Evolutionary conservation across 2,329 filamentous ascomycete species (phyloP).

Genomic region (Phoma sp.): DNA sequence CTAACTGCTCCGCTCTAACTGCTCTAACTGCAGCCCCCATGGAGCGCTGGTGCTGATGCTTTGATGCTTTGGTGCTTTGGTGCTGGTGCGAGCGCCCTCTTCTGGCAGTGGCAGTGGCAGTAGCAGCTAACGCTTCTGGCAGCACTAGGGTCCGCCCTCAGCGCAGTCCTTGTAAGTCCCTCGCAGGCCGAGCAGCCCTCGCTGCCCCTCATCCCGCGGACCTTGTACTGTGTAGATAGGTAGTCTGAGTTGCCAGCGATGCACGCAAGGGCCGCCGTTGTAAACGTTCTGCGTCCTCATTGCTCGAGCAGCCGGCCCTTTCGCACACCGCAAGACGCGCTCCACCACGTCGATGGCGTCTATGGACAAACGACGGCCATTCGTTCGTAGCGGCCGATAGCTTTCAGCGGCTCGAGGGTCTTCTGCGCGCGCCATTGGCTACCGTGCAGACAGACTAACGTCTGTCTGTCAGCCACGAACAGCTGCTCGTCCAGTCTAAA

Average conservation of each 20-base stretch:
- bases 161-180: not conserved
- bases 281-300: slow-evolving; percentile 28
- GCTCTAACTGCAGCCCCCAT: not conserved
- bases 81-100: not conserved
- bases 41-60: not conserved
- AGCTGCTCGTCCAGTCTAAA: slow-evolving; percentile 28
- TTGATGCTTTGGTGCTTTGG: no score
- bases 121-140: not conserved
- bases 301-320: slow-evolving; percentile 26
- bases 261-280: slow-evolving; percentile 18
- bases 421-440: slow-evolving; percentile 17
- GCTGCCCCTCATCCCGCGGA: not conserved
- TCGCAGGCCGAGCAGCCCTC: not conserved
- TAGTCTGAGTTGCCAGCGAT: not conserved
- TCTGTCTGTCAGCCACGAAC: slow-evolving; percentile 27
- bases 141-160: slow-evolving; percentile 8
- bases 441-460: slow-evolving; percentile 12
- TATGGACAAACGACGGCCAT: slow-evolving; percentile 26
- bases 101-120: not conserved
- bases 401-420: slow-evolving; percentile 23
- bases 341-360: slow-evolving; percentile 33
- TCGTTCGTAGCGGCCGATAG: slow-evolving; percentile 26
- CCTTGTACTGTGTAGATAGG: no score
- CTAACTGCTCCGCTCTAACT: no score
- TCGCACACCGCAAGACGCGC: slow-evolving; percentile 34